Evolutionary conservation across 768 basidiomycete genomes (phyloP).

Genomic region (Baorangia bicolor): DNA sequence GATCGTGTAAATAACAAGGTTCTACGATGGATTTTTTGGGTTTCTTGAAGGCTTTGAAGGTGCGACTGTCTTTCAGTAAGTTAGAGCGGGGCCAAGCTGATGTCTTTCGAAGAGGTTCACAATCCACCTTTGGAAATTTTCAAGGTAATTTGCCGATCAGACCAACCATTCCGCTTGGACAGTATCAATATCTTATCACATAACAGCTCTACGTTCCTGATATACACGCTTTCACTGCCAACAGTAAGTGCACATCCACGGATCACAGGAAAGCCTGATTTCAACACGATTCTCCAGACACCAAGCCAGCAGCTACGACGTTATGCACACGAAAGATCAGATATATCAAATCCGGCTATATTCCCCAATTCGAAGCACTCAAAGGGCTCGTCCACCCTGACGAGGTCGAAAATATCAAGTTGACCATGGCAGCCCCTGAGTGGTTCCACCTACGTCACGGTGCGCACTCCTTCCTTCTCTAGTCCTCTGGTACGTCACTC

Average conservation of each 20-base stretch:
- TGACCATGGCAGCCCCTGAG: constrained; percentile 69
- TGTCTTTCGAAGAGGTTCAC: constrained; percentile 14
- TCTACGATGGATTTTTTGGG: constrained; percentile 31
- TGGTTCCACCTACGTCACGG: constrained; percentile 74
- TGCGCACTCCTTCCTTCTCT: constrained; percentile 14
- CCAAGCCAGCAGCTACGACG: constrained; percentile 20
- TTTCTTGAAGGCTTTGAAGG: constrained; percentile 28
- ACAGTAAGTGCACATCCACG: constrained; percentile 8
- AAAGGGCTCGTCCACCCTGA: constrained; percentile 56
- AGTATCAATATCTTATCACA: neutral
- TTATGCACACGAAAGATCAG: constrained; percentile 56
- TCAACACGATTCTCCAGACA: constrained; percentile 8
- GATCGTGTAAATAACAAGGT: constrained; percentile 14
- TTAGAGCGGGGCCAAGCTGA: neutral
- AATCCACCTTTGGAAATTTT: constrained; percentile 28
- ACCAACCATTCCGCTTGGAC: no score
- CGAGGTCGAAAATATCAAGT: constrained; percentile 66
- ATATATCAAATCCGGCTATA: constrained; percentile 59
- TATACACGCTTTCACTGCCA: constrained; percentile 20
- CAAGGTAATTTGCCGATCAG: constrained; percentile 13
- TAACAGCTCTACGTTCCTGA: constrained; percentile 27
- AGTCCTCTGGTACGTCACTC: neutral
- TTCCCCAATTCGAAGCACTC: constrained; percentile 60
- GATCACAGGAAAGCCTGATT: neutral
- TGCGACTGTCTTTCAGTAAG: neutral